These are phyloP conservation scores for Cryptococcus amylolentus DNA, from an alignment of 1,284 basidiomycete species.

Conservation along the genomic window DNA sequence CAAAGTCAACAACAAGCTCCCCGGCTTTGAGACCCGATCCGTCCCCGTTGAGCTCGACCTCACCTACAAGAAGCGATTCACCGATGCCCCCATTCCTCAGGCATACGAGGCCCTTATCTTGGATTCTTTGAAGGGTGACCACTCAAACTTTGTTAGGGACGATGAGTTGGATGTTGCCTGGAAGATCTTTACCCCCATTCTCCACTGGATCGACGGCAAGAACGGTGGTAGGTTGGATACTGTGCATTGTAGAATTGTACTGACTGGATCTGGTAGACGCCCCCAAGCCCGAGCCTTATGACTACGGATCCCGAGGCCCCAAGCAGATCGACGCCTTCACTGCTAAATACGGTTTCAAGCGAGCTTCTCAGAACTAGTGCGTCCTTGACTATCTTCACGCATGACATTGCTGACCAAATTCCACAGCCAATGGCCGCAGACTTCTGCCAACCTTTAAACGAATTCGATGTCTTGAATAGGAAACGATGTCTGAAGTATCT, in stretches of 20 bases:
- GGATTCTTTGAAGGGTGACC: conserved; percentile 70
- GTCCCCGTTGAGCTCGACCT: conserved; percentile 94
- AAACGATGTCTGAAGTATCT: neutral
- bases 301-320: conserved; percentile 91
- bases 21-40: conserved; percentile 81
- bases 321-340: conserved; percentile 74
- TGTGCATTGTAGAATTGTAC: neutral
- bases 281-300: conserved; percentile 73
- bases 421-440: conserved; percentile 34
- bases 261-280: conserved; percentile 13
- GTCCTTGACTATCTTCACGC: conserved; percentile 42
- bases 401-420: conserved; percentile 1
- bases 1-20: conserved; percentile 90
- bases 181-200: conserved; percentile 95
- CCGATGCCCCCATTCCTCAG: conserved; percentile 82
- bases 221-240: conserved; percentile 23
- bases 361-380: conserved; percentile 67
- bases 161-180: conserved; percentile 93
- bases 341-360: conserved; percentile 70
- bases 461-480: neutral
- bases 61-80: conserved; percentile 91
- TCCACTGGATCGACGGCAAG: conserved; percentile 88
- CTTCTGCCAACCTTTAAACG: conserved; percentile 31
- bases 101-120: conserved; percentile 90
- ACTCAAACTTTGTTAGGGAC: conserved; percentile 75